phyloP scores from a whole-genome alignment of 2,329 filamentous ascomycete species.

The Calonectria pteridis region DNA sequence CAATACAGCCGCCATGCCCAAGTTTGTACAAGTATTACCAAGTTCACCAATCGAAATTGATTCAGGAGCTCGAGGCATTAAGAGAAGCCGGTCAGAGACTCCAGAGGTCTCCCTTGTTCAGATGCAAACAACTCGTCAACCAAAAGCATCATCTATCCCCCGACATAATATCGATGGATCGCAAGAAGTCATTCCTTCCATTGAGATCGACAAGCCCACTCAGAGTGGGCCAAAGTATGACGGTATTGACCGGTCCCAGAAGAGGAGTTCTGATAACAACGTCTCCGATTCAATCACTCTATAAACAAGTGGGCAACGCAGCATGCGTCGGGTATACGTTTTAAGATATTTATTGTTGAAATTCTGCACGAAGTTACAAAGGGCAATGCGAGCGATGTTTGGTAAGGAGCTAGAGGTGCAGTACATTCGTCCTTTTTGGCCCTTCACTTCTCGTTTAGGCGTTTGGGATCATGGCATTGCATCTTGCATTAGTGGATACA shows the following conservation, averaged over 20 bases:
- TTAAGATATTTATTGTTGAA: constrained; percentile 7
- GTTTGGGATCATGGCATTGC: constrained; percentile 1
- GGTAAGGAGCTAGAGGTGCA: neutral
- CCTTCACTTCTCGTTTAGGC: neutral
- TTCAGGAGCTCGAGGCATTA: constrained; percentile 19
- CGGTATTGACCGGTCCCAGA: constrained; percentile 47
- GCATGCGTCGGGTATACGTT: neutral
- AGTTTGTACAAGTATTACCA: constrained; percentile 34
- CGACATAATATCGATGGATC: neutral
- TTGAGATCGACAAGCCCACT: constrained; percentile 34
- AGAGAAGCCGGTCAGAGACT: constrained; percentile 27
- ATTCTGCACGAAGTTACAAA: neutral
- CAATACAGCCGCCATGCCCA: neutral
- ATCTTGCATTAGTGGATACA: constrained; percentile 12
- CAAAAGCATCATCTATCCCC: neutral
- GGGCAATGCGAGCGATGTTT: neutral
- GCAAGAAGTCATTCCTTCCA: constrained; percentile 24
- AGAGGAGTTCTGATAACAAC: constrained; percentile 16
- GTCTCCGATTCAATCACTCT: neutral
- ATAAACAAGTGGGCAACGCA: neutral
- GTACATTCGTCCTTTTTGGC: neutral
- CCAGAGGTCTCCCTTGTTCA: constrained; percentile 12
- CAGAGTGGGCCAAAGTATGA: constrained; percentile 44
- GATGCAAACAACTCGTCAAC: neutral
- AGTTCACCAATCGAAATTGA: constrained; percentile 24